A percentile compares a stretch with the other conserved stretches of the same genome.
These are phyloP conservation scores for Fusarium oxysporum DNA, from an alignment of 2,329 filamentous ascomycete species.

Conservation along the genomic window DNA sequence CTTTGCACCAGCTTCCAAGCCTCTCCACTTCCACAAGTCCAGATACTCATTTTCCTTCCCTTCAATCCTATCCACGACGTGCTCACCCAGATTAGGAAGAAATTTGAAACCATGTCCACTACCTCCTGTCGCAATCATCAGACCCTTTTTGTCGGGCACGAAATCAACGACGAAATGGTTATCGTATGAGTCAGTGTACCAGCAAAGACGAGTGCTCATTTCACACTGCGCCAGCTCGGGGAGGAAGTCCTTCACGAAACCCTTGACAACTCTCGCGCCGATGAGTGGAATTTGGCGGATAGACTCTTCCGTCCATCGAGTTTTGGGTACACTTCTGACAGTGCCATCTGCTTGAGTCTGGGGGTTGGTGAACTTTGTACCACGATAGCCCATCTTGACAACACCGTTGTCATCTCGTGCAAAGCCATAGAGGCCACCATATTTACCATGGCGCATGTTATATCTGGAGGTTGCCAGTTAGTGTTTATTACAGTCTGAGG, in stretches of 20 bases:
- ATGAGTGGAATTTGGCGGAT: constrained; percentile 44
- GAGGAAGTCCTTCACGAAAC: constrained; percentile 54
- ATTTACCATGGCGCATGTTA: background rate
- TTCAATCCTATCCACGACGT: constrained; percentile 58
- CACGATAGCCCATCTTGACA: constrained; percentile 64
- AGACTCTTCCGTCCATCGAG: constrained; percentile 49
- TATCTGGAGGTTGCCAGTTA: background rate
- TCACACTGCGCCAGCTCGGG: constrained; percentile 54
- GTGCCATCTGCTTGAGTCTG: constrained; percentile 50
- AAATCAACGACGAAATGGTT: constrained; percentile 50
- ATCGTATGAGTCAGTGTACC: constrained; percentile 51
- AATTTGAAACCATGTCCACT: constrained; percentile 73
- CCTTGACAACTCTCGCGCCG: constrained; percentile 43
- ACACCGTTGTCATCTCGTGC: constrained; percentile 55
- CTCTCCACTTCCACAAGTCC: background rate
- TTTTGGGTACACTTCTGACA: constrained; percentile 55
- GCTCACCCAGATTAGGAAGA: constrained; percentile 67
- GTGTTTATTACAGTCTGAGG: background rate
- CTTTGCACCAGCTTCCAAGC: background rate
- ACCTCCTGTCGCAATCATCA: constrained; percentile 71
- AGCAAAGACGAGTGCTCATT: constrained; percentile 49
- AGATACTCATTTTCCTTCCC: background rate
- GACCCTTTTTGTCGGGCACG: constrained; percentile 64
- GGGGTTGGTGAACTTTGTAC: constrained; percentile 63
- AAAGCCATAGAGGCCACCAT: constrained; percentile 62